phyloP scores from a whole-genome alignment of 306 rosid genomes.

The Abrus pulchellus region DNA sequence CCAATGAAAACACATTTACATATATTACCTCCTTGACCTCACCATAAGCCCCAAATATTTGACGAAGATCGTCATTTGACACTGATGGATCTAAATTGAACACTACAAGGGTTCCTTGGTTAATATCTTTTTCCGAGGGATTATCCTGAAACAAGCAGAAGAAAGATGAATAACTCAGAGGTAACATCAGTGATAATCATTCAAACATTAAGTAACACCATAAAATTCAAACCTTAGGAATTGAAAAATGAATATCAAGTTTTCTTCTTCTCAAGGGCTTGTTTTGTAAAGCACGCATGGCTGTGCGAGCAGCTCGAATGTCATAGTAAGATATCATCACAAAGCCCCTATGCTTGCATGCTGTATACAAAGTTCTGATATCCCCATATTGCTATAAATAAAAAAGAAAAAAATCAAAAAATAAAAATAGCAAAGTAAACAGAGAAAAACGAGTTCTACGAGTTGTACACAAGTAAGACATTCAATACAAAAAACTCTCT shows the following conservation, averaged over 20 bases:
- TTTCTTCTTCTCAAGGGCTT: conserved; percentile 93
- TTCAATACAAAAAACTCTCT: too few relatives aligned
- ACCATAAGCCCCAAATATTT: conserved; percentile 91
- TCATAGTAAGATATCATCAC: conserved; percentile 98
- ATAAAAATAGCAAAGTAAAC: conserved; percentile 36
- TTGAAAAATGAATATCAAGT: conserved; percentile 97
- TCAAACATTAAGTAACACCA: conserved; percentile 21
- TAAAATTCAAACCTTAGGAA: conserved; percentile 79
- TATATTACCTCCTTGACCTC: conserved; percentile 89
- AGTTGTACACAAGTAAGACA: not conserved
- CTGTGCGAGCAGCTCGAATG: conserved; percentile 94
- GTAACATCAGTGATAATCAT: conserved; percentile 17
- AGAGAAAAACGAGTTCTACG: conserved; percentile 24
- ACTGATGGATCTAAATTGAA: conserved; percentile 96
- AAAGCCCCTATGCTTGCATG: conserved; percentile 96
- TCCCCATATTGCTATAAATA: conserved; percentile 88
- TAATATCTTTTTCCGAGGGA: conserved; percentile 92
- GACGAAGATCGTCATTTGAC: conserved; percentile 91
- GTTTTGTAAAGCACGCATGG: conserved; percentile 92
- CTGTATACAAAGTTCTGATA: conserved; percentile 92
- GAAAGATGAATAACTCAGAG: conserved; percentile 39
- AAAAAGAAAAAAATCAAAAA: conserved; percentile 26
- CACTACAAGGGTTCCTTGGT: conserved; percentile 98
- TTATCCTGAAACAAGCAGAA: conserved; percentile 73
- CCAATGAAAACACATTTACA: conserved; percentile 13